These are phyloP conservation scores for Vitis hybrid DNA, from an alignment of 177 flowering plant genomes.

Conservation along the genomic window DNA sequence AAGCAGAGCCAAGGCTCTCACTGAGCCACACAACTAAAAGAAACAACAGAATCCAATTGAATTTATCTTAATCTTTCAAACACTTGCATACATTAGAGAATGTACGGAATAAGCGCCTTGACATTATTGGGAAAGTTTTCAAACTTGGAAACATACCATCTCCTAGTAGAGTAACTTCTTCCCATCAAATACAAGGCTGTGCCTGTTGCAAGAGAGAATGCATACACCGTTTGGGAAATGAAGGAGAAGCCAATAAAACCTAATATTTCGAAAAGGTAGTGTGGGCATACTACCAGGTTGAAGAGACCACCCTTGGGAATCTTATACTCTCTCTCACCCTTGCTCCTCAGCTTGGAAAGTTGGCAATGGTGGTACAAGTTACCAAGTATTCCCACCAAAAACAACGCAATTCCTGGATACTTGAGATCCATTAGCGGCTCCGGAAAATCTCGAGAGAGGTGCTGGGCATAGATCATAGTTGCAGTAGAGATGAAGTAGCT, in stretches of 20 bases:
- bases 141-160: constrained; percentile 35
- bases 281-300: constrained; percentile 28
- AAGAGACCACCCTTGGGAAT: constrained; percentile 36
- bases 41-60: no score
- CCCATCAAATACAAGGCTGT: constrained; percentile 24
- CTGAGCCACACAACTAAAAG: no score
- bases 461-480: constrained; percentile 50
- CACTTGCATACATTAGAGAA: constrained; percentile 32
- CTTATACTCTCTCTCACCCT: constrained; percentile 43
- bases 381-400: constrained; percentile 52
- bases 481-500: constrained; percentile 40
- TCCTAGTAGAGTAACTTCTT: constrained; percentile 29
- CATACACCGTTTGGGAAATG: constrained; percentile 24
- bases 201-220: constrained; percentile 11
- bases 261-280: constrained; percentile 32
- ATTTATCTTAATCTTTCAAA: no score
- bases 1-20: no score
- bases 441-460: constrained; percentile 30
- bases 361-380: constrained; percentile 71
- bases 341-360: constrained; percentile 42
- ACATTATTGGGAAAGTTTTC: constrained; percentile 33
- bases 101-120: constrained; percentile 59
- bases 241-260: constrained; percentile 18
- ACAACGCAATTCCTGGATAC: constrained; percentile 38
- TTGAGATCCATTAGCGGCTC: constrained; percentile 51